Conservation (phyloP, 164 flowering plant species). For the Magnolia kwangsiensis region DNA sequence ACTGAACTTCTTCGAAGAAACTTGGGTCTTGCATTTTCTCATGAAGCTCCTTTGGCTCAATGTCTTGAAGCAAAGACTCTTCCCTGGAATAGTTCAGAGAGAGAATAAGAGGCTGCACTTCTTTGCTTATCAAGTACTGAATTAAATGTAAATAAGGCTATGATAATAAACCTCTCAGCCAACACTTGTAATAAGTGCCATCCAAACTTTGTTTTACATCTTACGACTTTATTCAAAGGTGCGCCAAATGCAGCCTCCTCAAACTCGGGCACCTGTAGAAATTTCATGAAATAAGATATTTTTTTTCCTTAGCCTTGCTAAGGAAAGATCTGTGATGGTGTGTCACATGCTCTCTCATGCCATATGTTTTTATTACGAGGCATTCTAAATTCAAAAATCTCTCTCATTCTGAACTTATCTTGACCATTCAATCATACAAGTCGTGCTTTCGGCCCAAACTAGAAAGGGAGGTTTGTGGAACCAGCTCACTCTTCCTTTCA, state of each 20-base stretch:
- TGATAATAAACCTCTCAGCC: slow-evolving; percentile 64
- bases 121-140: slow-evolving; percentile 5
- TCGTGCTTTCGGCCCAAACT: neutral
- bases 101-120: neutral
- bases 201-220: slow-evolving; percentile 80
- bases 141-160: neutral
- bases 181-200: slow-evolving; percentile 94
- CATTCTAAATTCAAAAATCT: no score
- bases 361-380: no score
- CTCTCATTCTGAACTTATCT: no score
- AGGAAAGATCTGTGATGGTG: no score
- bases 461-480: neutral
- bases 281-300: neutral
- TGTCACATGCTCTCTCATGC: no score
- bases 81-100: slow-evolving; percentile 42
- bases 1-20: slow-evolving; percentile 71
- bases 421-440: no score
- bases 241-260: slow-evolving; percentile 91
- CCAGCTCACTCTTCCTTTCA: neutral
- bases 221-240: slow-evolving; percentile 63
- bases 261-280: slow-evolving; percentile 80
- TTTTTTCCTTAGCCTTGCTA: neutral
- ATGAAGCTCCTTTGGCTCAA: slow-evolving; percentile 71
- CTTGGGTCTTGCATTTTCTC: slow-evolving; percentile 73
- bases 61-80: slow-evolving; percentile 53